Percentiles rank a stretch among this genome's conserved stretches.
phyloP scores from a whole-genome alignment of 148 eudicot species.

The Rhododendron kiyosumense region DNA sequence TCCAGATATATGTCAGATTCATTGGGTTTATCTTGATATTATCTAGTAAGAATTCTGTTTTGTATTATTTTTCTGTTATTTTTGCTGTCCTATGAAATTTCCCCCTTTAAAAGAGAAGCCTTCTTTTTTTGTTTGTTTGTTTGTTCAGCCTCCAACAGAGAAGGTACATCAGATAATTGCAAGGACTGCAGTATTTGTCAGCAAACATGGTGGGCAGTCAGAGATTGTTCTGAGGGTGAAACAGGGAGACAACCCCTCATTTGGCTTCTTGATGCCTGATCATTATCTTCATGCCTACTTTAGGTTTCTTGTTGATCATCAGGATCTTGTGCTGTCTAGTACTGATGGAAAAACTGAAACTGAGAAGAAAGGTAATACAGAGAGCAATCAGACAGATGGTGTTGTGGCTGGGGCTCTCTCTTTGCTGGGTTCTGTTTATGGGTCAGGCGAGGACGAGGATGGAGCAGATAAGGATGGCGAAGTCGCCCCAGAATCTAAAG shows the following conservation, averaged over 20 bases:
- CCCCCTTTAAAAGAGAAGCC: conserved; percentile 10
- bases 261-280: conserved; percentile 97
- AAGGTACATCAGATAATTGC: conserved; percentile 95
- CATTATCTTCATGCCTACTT: conserved; percentile 92
- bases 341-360: conserved; percentile 41
- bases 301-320: conserved; percentile 86
- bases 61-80: background rate
- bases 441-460: conserved; percentile 87
- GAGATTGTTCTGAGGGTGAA: conserved; percentile 94
- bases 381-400: conserved; percentile 19
- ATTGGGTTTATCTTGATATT: conserved; percentile 11
- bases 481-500: conserved; percentile 23
- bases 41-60: conserved; percentile 11
- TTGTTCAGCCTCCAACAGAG: conserved; percentile 85
- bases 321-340: conserved; percentile 55
- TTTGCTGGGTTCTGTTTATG: conserved; percentile 88
- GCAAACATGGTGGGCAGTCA: conserved; percentile 90
- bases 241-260: conserved; percentile 95
- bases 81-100: background rate
- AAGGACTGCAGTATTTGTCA: conserved; percentile 86
- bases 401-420: conserved; percentile 65
- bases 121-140: conserved; percentile 13
- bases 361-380: conserved; percentile 22
- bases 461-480: conserved; percentile 63
- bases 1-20: conserved; percentile 25